These are phyloP conservation scores for peach (Prunus persica) DNA, from an alignment of 306 rosid species.

Conservation along the genomic window DNA sequence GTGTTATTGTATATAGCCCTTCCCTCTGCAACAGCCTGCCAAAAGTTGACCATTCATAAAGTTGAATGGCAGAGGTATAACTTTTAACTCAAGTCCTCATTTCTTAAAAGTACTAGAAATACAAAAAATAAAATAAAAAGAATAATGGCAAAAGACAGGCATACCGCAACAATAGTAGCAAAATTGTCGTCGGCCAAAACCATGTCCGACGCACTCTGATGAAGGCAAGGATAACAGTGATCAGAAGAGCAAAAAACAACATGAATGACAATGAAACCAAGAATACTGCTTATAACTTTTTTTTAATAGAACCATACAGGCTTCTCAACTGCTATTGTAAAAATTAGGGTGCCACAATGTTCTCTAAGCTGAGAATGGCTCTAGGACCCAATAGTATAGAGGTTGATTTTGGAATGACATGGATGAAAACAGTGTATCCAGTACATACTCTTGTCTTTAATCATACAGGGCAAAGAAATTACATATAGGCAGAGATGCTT, in stretches of 20 bases:
- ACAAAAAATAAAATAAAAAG: conserved; percentile 7
- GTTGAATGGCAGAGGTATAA: conserved; percentile 11
- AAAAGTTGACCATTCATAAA: conserved; percentile 24
- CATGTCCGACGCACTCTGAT: conserved; percentile 97
- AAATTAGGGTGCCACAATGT: background rate
- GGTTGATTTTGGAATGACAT: background rate
- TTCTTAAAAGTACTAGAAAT: background rate
- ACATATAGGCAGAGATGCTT: background rate
- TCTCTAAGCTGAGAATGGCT: background rate
- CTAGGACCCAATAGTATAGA: background rate
- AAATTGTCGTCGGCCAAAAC: conserved; percentile 96
- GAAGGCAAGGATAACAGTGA: conserved; percentile 2
- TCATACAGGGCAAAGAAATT: background rate
- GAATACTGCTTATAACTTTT: no score
- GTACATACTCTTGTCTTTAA: background rate
- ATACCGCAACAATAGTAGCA: conserved; percentile 94
- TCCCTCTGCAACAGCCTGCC: conserved; percentile 98
- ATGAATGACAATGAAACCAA: background rate
- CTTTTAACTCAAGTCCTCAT: background rate
- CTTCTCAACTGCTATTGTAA: background rate
- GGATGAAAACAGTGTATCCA: background rate
- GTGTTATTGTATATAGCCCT: conserved; percentile 96
- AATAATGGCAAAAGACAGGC: conserved; percentile 19
- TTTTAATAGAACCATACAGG: no score
- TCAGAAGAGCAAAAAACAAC: background rate